phyloP scores from a whole-genome alignment of 352 stramenopile genomes.

The Phytopythium delawarense region DNA sequence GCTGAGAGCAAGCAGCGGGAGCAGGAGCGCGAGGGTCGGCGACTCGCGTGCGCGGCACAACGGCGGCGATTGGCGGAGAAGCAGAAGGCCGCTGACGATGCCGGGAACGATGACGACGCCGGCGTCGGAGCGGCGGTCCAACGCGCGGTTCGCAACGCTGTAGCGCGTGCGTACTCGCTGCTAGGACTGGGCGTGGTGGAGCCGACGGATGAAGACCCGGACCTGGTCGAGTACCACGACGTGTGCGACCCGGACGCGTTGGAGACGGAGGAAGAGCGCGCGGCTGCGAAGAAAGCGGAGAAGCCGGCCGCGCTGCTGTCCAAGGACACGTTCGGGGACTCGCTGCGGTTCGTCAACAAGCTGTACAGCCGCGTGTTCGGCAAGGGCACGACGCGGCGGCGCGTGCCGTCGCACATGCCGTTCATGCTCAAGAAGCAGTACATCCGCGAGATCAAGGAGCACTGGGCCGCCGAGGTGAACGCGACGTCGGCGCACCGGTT shows the following conservation, averaged over 20 bases:
- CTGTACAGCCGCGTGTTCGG: slow-evolving; percentile 90
- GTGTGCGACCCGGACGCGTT: slow-evolving; percentile 30
- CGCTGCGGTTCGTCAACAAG: slow-evolving; percentile 90
- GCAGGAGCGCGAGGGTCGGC: slow-evolving; percentile 57
- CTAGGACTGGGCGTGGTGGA: slow-evolving; percentile 41
- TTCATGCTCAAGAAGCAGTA: slow-evolving; percentile 89
- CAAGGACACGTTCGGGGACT: slow-evolving; percentile 91
- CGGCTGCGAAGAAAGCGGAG: slow-evolving; percentile 2
- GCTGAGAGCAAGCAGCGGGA: slow-evolving; percentile 15
- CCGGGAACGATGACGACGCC: slow-evolving; percentile 11
- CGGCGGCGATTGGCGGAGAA: slow-evolving; percentile 38
- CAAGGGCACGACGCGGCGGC: slow-evolving; percentile 55
- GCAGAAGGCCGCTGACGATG: slow-evolving; percentile 22
- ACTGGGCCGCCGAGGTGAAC: slow-evolving; percentile 66
- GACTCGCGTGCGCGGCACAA: slow-evolving; percentile 62
- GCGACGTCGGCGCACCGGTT: slow-evolving; percentile 88
- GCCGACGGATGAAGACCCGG: slow-evolving; percentile 35
- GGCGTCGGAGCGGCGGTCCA: slow-evolving; percentile 2
- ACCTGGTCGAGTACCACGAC: slow-evolving; percentile 70
- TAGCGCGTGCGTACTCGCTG: slow-evolving; percentile 24
- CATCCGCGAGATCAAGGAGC: slow-evolving; percentile 88
- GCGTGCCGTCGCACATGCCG: slow-evolving; percentile 94
- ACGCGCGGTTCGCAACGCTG: background rate
- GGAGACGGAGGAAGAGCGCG: background rate
- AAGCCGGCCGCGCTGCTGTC: slow-evolving; percentile 46